Evolutionary conservation across 306 rosid species (phyloP), one percentile per base, ranked within the genome.

Genomic region (Vigna nakashimae): DNA sequence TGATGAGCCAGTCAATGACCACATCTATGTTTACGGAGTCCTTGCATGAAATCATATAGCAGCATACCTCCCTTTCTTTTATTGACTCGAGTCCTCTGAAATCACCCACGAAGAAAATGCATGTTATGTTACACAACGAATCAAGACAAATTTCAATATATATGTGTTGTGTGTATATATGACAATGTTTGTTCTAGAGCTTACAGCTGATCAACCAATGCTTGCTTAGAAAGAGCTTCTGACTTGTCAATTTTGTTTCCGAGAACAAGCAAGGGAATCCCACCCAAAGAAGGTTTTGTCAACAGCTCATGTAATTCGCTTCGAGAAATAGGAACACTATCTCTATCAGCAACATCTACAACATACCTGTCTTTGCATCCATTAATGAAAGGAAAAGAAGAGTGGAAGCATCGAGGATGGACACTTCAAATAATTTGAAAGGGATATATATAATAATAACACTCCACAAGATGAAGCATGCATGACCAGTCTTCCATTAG

Each of bases 41-140:
- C 90, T 94, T 94, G 97, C 98, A 94, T 28, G 98, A 94, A 64
- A 92, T 94, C 97, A 92, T 94, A 62, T 94, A 92, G 90, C 97
- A 94, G 84, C 97, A 89, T 8, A 92, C 97, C 82, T 94, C 96
- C 78, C 97, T 88, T 75, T 92, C 96, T 26, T 77, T 86, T 22
- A 90, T 82, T 28, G 93, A 85, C 79, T 94, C 96, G 11, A 94
- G 96, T 74, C 88, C 98, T 76, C 98, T 94, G 92, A 68, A 79
- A 87, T 48, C 76, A 83, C 12, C 51, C 65, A 57, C 74, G 63
- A 24, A 10, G 48, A 67, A 83, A 79, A 69, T 40, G 20, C 60
- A 78, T 26, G 28, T 26, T 2, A 65, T 77, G 45, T 79, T 66
- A 57, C 49, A 50, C 2, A 59, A 46, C 36, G 42, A 65, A 83